phyloP scores from a whole-genome alignment of 2,329 filamentous ascomycete species.

The Metarhizium album region DNA sequence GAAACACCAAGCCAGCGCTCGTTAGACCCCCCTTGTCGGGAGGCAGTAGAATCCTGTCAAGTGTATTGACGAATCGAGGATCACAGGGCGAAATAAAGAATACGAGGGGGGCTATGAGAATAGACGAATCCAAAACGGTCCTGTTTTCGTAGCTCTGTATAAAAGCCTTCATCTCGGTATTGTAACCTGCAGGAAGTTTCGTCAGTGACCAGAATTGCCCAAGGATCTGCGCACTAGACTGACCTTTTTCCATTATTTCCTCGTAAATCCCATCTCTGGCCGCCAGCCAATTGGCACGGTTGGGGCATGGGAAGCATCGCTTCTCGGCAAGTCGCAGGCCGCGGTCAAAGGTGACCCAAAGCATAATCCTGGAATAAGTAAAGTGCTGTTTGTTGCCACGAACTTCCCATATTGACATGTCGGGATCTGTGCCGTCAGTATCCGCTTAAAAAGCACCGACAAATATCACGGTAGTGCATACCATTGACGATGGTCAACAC shows the following conservation, averaged over 20 bases:
- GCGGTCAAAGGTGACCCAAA: slow-evolving; percentile 73
- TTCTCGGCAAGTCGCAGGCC: slow-evolving; percentile 65
- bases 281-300: slow-evolving; percentile 53
- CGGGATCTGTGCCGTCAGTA: slow-evolving; percentile 36
- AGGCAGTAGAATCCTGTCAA: slow-evolving; percentile 59
- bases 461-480: slow-evolving; percentile 14
- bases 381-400: slow-evolving; percentile 67
- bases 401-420: slow-evolving; percentile 81
- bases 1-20: slow-evolving; percentile 63
- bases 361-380: slow-evolving; percentile 72
- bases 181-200: slow-evolving; percentile 34
- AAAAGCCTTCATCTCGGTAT: slow-evolving; percentile 57
- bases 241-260: slow-evolving; percentile 62
- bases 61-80: slow-evolving; percentile 60
- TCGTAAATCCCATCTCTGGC: slow-evolving; percentile 61
- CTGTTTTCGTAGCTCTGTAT: slow-evolving; percentile 66
- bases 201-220: background rate
- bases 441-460: background rate
- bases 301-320: slow-evolving; percentile 63
- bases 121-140: slow-evolving; percentile 61
- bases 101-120: slow-evolving; percentile 66
- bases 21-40: slow-evolving; percentile 68
- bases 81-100: slow-evolving; percentile 74
- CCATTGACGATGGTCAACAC: slow-evolving; percentile 55
- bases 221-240: background rate